A percentile compares a stretch with the other conserved stretches of the same genome.
Evolutionary conservation across 129 eudicot genomes (phyloP).

Genomic region (Escallonia rubra): DNA sequence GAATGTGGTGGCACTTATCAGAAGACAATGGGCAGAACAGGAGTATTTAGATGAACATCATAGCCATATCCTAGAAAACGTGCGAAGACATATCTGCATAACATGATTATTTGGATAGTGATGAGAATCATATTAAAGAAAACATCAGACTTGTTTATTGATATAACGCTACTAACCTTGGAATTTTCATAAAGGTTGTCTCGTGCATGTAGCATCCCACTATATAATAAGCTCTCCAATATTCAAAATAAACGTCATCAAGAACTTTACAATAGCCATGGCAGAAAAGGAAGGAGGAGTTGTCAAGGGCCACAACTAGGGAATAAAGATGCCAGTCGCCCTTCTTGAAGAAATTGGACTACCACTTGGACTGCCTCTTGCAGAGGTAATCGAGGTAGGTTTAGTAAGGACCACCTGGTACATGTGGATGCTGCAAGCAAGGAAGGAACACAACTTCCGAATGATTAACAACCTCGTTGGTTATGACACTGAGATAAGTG

Average conservation of each 20-base stretch:
- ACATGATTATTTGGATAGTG: background rate
- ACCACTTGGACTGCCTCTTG: background rate
- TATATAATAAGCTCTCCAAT: background rate
- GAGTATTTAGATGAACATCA: too few species aligned
- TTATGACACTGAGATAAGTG: constrained; percentile 1
- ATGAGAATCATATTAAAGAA: background rate
- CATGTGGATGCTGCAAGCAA: constrained; percentile 11
- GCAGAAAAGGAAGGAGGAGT: background rate
- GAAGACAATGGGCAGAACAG: too few species aligned
- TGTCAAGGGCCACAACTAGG: background rate
- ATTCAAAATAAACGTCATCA: background rate
- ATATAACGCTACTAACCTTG: background rate
- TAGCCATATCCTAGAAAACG: too few species aligned
- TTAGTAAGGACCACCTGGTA: constrained; percentile 6
- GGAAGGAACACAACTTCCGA: constrained; percentile 2
- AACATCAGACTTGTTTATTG: background rate
- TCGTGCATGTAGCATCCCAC: background rate
- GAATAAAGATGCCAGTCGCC: background rate
- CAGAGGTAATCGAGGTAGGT: constrained; percentile 3
- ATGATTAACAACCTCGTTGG: constrained; percentile 8
- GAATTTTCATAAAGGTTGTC: background rate
- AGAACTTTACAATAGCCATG: background rate
- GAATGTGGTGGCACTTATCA: too few species aligned
- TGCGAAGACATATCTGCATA: too few species aligned
- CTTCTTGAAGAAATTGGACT: background rate